A percentile compares a stretch with the other conserved stretches of the same genome.
These are phyloP conservation scores for Medicago ruthenica DNA, from an alignment of 306 rosid genomes.

Conservation along the genomic window DNA sequence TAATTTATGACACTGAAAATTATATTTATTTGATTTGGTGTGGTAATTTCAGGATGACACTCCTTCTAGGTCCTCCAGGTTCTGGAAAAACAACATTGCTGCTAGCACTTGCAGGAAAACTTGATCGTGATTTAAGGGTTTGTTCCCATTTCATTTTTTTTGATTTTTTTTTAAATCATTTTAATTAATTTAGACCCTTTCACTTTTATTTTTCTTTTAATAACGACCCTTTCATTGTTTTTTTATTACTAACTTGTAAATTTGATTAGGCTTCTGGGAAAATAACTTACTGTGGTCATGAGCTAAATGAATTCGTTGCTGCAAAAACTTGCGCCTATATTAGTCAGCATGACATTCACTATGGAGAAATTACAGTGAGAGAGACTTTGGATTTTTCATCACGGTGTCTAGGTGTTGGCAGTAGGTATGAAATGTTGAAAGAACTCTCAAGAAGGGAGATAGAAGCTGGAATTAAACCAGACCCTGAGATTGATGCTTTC, in stretches of 20 bases:
- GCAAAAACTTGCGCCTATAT: slow-evolving; percentile 53
- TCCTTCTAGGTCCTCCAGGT: slow-evolving; percentile 85
- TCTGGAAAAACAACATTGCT: slow-evolving; percentile 84
- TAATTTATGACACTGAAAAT: too few species aligned
- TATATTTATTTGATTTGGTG: not conserved
- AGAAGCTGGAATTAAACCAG: slow-evolving; percentile 71
- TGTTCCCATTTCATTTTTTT: not conserved
- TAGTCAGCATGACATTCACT: slow-evolving; percentile 57
- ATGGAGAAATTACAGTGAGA: slow-evolving; percentile 80
- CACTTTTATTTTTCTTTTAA: too few species aligned
- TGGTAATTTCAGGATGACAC: slow-evolving; percentile 63
- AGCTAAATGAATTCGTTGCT: slow-evolving; percentile 66
- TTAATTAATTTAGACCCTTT: not conserved
- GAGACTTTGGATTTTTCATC: slow-evolving; percentile 76
- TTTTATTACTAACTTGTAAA: not conserved
- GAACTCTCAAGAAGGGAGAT: slow-evolving; percentile 72
- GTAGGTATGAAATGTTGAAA: slow-evolving; percentile 64
- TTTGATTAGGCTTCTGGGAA: slow-evolving; percentile 62
- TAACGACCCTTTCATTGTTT: too few species aligned
- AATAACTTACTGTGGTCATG: slow-evolving; percentile 82
- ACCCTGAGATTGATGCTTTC: slow-evolving; percentile 72
- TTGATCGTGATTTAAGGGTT: slow-evolving; percentile 72
- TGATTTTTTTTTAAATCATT: not conserved
- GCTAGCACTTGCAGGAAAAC: slow-evolving; percentile 75
- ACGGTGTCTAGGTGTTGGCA: slow-evolving; percentile 78